Evolutionary conservation across 176 grass and related monocot genomes (phyloP).

Genomic region (Phragmites australis): DNA sequence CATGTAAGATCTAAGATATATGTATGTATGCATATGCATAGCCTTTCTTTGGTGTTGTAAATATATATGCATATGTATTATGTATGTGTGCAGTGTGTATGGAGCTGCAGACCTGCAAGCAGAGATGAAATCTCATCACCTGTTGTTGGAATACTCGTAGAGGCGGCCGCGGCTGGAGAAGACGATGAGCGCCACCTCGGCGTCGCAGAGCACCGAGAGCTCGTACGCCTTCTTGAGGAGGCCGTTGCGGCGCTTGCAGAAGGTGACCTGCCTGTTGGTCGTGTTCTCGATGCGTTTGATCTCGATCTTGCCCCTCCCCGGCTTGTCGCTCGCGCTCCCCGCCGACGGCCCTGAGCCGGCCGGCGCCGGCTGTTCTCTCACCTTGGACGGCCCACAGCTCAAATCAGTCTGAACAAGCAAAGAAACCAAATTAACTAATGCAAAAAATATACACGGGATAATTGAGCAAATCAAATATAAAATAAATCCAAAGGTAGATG

Average conservation of each 20-base stretch:
- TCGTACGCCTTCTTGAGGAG: slow-evolving; percentile 87
- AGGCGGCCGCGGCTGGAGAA: slow-evolving; percentile 84
- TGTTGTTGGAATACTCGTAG: slow-evolving; percentile 80
- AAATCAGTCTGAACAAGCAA: slow-evolving; percentile 31
- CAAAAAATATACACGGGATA: not conserved
- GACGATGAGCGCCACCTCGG: slow-evolving; percentile 74
- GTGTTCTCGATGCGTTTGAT: slow-evolving; percentile 89
- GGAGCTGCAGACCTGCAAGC: not conserved
- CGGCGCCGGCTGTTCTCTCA: slow-evolving; percentile 5
- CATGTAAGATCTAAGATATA: slow-evolving; percentile 28
- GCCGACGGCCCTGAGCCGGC: slow-evolving; percentile 6
- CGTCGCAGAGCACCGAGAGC: slow-evolving; percentile 78
- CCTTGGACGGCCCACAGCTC: slow-evolving; percentile 29
- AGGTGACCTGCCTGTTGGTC: slow-evolving; percentile 80
- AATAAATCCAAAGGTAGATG: not conserved
- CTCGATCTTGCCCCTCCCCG: slow-evolving; percentile 71
- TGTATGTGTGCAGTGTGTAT: not conserved
- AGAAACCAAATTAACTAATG: slow-evolving; percentile 1
- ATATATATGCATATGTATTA: not conserved
- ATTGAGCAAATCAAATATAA: not conserved
- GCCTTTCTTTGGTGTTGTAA: slow-evolving; percentile 11
- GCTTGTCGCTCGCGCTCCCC: slow-evolving; percentile 51
- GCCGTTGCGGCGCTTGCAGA: slow-evolving; percentile 86
- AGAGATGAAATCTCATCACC: slow-evolving; percentile 30
- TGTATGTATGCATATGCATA: slow-evolving; percentile 27